Percentiles rank a stretch among this genome's conserved stretches.
Conservation (phyloP, 2,329 filamentous ascomycete species). For the Calonectria hongkongensis region DNA sequence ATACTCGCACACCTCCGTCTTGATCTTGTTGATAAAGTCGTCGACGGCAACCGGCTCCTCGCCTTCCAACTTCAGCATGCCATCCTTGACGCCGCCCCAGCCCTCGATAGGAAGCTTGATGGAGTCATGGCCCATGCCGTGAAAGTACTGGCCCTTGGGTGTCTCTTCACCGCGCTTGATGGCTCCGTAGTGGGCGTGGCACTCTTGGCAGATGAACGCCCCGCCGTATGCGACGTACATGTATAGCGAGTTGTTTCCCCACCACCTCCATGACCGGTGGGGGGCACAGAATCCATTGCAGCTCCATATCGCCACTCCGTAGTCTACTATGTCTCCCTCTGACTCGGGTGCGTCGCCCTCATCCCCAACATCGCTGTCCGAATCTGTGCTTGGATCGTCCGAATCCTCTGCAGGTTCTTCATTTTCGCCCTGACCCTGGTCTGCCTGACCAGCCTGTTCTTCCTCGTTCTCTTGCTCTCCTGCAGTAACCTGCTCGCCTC, state of each 20-base stretch:
- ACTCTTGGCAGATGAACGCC: slow-evolving; percentile 42
- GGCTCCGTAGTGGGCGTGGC: slow-evolving; percentile 42
- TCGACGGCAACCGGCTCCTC: slow-evolving; percentile 45
- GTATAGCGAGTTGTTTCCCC: slow-evolving; percentile 39
- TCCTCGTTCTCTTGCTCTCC: background rate
- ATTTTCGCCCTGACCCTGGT: background rate
- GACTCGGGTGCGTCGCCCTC: slow-evolving; percentile 33
- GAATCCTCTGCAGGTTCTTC: background rate
- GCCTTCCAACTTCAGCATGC: slow-evolving; percentile 44
- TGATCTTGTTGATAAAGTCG: slow-evolving; percentile 41
- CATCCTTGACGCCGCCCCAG: slow-evolving; percentile 46
- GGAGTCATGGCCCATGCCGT: slow-evolving; percentile 42
- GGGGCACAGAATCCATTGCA: slow-evolving; percentile 42
- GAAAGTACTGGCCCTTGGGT: slow-evolving; percentile 37
- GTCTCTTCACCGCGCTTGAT: slow-evolving; percentile 35
- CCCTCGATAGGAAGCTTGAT: slow-evolving; percentile 47
- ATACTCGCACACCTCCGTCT: slow-evolving; percentile 42
- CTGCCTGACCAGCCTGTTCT: background rate
- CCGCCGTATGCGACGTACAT: slow-evolving; percentile 37
- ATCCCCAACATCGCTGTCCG: background rate
- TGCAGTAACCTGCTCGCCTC: background rate
- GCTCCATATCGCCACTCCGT: background rate
- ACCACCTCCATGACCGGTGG: slow-evolving; percentile 36
- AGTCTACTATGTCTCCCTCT: slow-evolving; percentile 42
- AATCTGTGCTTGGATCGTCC: background rate